Percentiles rank a stretch among this genome's conserved stretches.
These are phyloP conservation scores for Phalaenopsis equestris DNA, from an alignment of 106 monocot species.

Conservation along the genomic window DNA sequence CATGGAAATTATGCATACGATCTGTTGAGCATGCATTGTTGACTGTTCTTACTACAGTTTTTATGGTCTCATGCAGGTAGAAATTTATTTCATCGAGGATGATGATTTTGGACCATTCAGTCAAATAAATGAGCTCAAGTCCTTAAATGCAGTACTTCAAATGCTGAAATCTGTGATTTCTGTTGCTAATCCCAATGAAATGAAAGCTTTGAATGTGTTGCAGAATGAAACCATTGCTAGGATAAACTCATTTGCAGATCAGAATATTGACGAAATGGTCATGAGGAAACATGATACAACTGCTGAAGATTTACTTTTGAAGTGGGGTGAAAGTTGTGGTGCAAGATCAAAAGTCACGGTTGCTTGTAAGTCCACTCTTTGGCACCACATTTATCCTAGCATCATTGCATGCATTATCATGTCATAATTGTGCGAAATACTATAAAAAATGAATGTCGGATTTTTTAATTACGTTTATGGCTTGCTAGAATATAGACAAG, in stretches of 20 bases:
- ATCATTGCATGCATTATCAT: background rate
- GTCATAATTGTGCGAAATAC: background rate
- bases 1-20: background rate
- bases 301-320: conserved; percentile 46
- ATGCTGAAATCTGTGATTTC: conserved; percentile 19
- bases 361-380: conserved; percentile 44
- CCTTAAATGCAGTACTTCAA: conserved; percentile 51
- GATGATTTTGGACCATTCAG: conserved; percentile 61
- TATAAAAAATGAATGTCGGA: background rate
- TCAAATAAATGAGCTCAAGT: conserved; percentile 80
- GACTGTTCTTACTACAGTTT: background rate
- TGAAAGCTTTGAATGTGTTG: conserved; percentile 31
- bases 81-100: conserved; percentile 80
- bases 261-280: conserved; percentile 18
- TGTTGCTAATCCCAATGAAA: conserved; percentile 10
- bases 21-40: background rate
- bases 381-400: background rate
- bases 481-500: too few relatives aligned
- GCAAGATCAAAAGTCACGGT: conserved; percentile 60
- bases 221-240: conserved; percentile 25
- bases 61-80: conserved; percentile 37
- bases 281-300: conserved; percentile 10
- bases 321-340: conserved; percentile 62
- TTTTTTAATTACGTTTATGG: background rate
- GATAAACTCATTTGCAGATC: conserved; percentile 22